Evolutionary conservation across 2,329 filamentous ascomycete genomes (phyloP), one percentile per base, ranked within the genome.

Genomic region (Didymella exigua): DNA sequence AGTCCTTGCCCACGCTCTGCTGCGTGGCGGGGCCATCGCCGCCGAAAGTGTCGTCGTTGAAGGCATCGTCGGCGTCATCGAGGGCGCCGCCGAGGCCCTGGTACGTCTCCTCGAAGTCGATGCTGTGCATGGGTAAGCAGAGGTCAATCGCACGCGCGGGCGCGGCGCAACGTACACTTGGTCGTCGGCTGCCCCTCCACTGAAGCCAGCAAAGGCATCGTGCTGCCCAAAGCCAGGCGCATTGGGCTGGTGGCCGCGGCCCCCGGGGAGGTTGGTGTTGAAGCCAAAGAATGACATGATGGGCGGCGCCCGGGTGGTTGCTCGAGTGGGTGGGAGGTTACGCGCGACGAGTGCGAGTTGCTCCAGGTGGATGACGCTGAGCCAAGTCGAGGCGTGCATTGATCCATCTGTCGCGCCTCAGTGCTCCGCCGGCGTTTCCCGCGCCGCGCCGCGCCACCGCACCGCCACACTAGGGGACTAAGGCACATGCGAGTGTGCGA

Each of bases 21-120:
- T 78, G 74, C 29, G 76, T 77, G 47, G 74, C 80, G 26, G 81
- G 78, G 30, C 75, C 77, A 52, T 75, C 77, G 54, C 80, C 82
- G 54, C 80, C 82, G 53, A 99, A 99, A 2, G 95, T 99, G 73
- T 98, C 95, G 68, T 98, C 91, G 76, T 99, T 99, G 82, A 97
- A 91, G 45, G 85, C 91, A 80, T 99, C 95, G 69, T 93, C 90
- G 18, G 90, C 88, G 73, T 99, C 93, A 68, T 96, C 88, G 30
- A 99, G 87, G 75, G 90, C 87, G 71, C 96, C 90, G 52, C 92
- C 95, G 34, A 99, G 82, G 16, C 93, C 93, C 76, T 99, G 95
- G 73, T 98, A 98, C 31, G 93, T 98, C 72, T 99, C 92, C 68
- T 99, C 95, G 66, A 98, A 99, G 68, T 98, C 90, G 68, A 90